Evolutionary conservation across 2,329 filamentous ascomycete species (phyloP), one percentile per base, ranked within the genome.

Genomic region (Beauveria sp.): DNA sequence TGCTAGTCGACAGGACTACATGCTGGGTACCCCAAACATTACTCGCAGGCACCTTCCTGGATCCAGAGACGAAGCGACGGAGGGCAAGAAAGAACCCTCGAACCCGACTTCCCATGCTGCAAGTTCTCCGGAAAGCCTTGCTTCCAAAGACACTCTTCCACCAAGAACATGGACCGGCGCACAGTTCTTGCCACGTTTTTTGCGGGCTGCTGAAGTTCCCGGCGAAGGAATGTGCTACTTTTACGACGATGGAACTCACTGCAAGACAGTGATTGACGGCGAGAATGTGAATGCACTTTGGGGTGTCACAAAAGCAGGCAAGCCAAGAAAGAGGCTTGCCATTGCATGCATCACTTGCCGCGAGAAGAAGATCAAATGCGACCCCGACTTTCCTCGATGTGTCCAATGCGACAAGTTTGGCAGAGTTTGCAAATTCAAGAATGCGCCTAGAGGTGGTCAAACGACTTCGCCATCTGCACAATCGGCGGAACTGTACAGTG

Each of bases 281-380:
- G 90, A 96, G 70, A 81, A 81, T 0, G 91, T 96, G 56, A 96
- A 96, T 71, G 90, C 92, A 1, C 90, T 91, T 66, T 96, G 92
- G 92, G 92, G 92, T 18, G 86, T 96, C 10, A 96, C 92, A 41
- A 96, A 96, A 75, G 92, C 92, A 2, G 92, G 92, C 16, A 96
- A 96, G 76, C 92, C 92, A 53, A 85, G 92, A 66, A 97, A 97
- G 77, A 83, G 92, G 61, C 80, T 96, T 61, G 92, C 92, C 26
- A 92, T 96, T 71, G 91, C 91, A n/a, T 97, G 92, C 70, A 82
- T 96, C 62, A 94, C 91, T 14, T 97, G 92, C 72, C 85, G 92
- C 55, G 92, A 96, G 76, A 97, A 96, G 84, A 97, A 96, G 80
- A 96, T 97, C 77, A 96, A 96, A 74, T 97, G 92, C 70, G 91